These are phyloP conservation scores for Sclerotinia trifoliorum DNA, from an alignment of 2,329 filamentous ascomycete genomes.

Conservation along the genomic window DNA sequence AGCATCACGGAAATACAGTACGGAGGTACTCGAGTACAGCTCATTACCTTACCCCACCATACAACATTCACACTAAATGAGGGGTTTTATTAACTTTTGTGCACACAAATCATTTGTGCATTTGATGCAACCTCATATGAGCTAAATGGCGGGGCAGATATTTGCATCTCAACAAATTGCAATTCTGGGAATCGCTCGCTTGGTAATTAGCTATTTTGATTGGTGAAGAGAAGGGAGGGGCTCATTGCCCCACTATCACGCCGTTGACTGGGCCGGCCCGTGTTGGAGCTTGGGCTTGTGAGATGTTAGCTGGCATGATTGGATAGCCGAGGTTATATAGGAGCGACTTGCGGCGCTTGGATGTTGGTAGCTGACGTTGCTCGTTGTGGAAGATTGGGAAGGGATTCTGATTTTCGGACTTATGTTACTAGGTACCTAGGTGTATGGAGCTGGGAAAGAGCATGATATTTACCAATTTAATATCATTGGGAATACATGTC, in stretches of 20 bases:
- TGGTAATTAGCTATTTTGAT: not conserved
- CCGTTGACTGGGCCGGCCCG: not conserved
- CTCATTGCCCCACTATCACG: not conserved
- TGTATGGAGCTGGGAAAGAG: not conserved
- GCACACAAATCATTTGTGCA: not conserved
- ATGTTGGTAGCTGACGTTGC: not conserved
- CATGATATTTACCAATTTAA: too few species aligned
- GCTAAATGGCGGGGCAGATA: not conserved
- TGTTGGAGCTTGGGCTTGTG: slow-evolving; percentile 1
- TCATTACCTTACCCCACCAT: too few species aligned
- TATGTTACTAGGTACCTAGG: not conserved
- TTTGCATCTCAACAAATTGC: not conserved
- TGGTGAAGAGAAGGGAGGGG: not conserved
- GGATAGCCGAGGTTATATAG: not conserved
- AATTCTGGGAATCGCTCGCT: not conserved
- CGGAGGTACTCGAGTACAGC: too few species aligned
- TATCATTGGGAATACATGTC: too few species aligned
- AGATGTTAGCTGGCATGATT: too few species aligned
- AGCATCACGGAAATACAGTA: not conserved
- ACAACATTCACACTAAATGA: not conserved
- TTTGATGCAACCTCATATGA: not conserved
- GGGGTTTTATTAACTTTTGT: not conserved
- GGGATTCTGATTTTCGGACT: not conserved
- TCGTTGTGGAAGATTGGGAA: not conserved
- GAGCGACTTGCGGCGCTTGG: too few species aligned